Evolutionary conservation across 2,329 filamentous ascomycete genomes (phyloP).

Genomic region (Hymenoscyphus occultus): DNA sequence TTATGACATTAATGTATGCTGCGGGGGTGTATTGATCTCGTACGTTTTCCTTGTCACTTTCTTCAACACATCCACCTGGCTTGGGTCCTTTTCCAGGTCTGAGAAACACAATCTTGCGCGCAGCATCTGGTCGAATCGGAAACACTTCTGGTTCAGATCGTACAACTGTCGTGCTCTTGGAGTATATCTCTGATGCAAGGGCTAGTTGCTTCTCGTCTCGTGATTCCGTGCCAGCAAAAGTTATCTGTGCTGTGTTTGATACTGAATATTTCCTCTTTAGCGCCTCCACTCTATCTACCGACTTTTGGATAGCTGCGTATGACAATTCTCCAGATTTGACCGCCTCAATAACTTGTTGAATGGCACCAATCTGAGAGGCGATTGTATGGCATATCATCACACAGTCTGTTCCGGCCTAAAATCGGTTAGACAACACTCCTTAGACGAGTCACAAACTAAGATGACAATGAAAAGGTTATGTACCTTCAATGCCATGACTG

Average conservation of each 20-base stretch:
- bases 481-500: conserved; percentile 40
- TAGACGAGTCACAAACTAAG: not conserved
- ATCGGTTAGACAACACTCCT: not conserved
- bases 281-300: conserved; percentile 36
- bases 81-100: conserved; percentile 38
- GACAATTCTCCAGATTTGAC: conserved; percentile 38
- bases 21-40: conserved; percentile 36
- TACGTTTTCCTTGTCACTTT: conserved; percentile 39
- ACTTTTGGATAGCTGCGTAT: conserved; percentile 36
- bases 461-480: not conserved
- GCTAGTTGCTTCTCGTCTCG: conserved; percentile 23
- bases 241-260: conserved; percentile 30
- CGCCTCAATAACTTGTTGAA: conserved; percentile 40
- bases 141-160: conserved; percentile 35
- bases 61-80: conserved; percentile 38
- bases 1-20: conserved; percentile 37
- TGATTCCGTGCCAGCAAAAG: conserved; percentile 25
- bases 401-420: conserved; percentile 42
- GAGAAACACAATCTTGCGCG: conserved; percentile 38
- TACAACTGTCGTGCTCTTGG: conserved; percentile 42
- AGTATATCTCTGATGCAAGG: conserved; percentile 39
- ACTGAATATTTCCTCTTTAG: conserved; percentile 39
- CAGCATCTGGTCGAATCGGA: conserved; percentile 31
- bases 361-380: conserved; percentile 40
- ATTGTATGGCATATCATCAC: conserved; percentile 46